These are phyloP conservation scores for Penicillium cataractarum DNA, from an alignment of 495 filamentous ascomycete genomes.

Conservation along the genomic window DNA sequence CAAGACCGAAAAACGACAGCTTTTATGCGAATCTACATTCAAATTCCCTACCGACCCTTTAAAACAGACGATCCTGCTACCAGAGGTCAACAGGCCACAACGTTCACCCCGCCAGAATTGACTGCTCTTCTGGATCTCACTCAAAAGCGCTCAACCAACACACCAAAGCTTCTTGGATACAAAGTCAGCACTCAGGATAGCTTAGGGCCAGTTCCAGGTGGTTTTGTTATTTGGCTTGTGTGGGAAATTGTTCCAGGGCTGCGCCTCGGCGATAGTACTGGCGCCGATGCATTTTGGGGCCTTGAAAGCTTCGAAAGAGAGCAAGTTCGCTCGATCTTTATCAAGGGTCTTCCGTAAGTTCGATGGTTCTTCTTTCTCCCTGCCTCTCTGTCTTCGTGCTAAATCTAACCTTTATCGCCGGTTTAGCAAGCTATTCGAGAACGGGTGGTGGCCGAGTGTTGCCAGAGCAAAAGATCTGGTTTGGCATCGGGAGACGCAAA, in stretches of 20 bases:
- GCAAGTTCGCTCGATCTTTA: not conserved
- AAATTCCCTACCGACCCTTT: not conserved
- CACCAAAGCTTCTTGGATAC: not conserved
- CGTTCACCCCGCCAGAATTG: not conserved
- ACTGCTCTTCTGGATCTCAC: not conserved
- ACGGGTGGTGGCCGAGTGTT: not conserved
- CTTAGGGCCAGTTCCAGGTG: not conserved
- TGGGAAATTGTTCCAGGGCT: not conserved
- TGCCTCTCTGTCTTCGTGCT: too few species aligned
- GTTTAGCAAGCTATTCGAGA: not conserved
- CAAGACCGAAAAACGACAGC: not conserved
- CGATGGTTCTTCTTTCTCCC: too few species aligned
- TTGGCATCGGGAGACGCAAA: not conserved
- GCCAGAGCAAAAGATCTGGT: not conserved
- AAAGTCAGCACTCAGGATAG: not conserved
- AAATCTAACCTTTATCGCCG: not conserved
- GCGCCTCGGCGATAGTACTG: not conserved
- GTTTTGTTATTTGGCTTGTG: slow-evolving; percentile 1
- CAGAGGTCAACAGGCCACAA: not conserved
- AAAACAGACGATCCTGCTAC: not conserved
- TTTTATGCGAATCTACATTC: slow-evolving; percentile 11
- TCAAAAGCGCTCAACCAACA: not conserved
- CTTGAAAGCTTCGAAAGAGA: not conserved
- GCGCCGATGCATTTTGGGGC: not conserved
- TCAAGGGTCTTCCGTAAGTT: not conserved